Evolutionary conservation across 1,139 yeast genomes (phyloP).

Genomic region (Suhomyces bokatorum): DNA sequence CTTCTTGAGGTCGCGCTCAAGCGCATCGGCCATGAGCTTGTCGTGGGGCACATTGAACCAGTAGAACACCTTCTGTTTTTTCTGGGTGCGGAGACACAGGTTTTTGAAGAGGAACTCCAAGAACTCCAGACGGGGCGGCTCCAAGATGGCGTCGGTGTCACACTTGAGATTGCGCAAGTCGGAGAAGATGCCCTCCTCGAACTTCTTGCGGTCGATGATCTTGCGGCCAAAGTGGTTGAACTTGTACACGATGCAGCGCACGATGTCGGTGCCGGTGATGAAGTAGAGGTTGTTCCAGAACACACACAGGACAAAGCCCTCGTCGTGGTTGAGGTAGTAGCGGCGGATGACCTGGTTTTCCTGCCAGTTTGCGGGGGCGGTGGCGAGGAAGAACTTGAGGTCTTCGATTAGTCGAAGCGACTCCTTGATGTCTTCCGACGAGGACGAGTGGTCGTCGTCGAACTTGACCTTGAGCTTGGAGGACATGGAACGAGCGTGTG

Average conservation of each 20-base stretch:
- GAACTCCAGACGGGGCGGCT: constrained; percentile 84
- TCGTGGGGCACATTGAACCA: constrained; percentile 98
- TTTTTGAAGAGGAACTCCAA: constrained; percentile 82
- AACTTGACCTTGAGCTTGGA: constrained; percentile 11
- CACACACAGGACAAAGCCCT: constrained; percentile 88
- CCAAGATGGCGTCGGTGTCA: constrained; percentile 85
- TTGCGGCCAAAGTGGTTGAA: constrained; percentile 89
- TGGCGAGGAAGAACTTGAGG: constrained; percentile 78
- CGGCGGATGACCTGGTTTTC: constrained; percentile 85
- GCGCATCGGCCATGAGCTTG: constrained; percentile 86
- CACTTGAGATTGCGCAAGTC: constrained; percentile 86
- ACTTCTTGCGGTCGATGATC: constrained; percentile 83
- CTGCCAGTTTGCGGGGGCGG: constrained; percentile 96
- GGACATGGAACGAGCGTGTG: constrained; percentile 11
- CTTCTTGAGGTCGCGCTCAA: constrained; percentile 87
- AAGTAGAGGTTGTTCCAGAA: constrained; percentile 90
- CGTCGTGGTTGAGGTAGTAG: constrained; percentile 83
- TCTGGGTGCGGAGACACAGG: constrained; percentile 88
- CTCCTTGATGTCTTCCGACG: constrained; percentile 39
- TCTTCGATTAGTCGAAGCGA: constrained; percentile 70
- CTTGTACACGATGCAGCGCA: constrained; percentile 84
- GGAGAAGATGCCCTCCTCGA: constrained; percentile 94
- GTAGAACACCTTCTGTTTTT: constrained; percentile 93
- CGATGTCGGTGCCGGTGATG: constrained; percentile 95
- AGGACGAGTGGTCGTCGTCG: constrained; percentile 7